Base-by-base conservation (phyloP, 1,284 basidiomycete genomes). In the Lentinus polychrous region DNA sequence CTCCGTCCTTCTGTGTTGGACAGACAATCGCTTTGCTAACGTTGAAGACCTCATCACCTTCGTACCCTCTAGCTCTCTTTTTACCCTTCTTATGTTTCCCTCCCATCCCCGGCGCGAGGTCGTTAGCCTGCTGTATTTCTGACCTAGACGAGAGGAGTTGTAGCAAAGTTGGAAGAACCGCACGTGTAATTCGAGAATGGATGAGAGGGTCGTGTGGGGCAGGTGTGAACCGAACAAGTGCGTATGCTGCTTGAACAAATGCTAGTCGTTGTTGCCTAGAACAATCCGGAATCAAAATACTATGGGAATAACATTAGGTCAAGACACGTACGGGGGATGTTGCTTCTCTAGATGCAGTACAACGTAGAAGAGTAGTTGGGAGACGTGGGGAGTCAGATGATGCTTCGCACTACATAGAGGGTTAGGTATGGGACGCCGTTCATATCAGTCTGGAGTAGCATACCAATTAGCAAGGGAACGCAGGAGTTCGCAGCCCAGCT, bases 31-130 rank as follows among this genome's bases (percentile, higher is more conserved):
- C 66, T 35, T 73, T 69, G 1, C 75, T 69, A 3, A 70, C 61
- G 46, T 77, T 81, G 60, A 94, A 82, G 8, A 89, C 67, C 55
- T 87, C 86, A 54, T 91, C 90, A 22, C 83, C 88, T 60, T 89
- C 87, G 45, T 82, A 89, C 5, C 77, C 83, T 31, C 83, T 75
- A 15, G 77, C 75, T 36, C 86, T 73, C 64, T 91, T 94, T 67
- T 86, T 93, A 43, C 80, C 78, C 57, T 81, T 82, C 59, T 73
- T 82, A 7, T 65, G 70, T 48, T 69, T 32, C 57, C 53, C 34
- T 37, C 31, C 8, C 56, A 35, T 20, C 46, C 55, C 36, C 41
- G 55, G 20, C 53, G 55, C 45, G 2, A 57, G 52, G 20, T 54
- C 59, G 12, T 49, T 60, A 49, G 56, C 56, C 45, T 44, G 51